These are phyloP conservation scores for Lippia alba DNA, from an alignment of 305 asterid species.

Conservation along the genomic window DNA sequence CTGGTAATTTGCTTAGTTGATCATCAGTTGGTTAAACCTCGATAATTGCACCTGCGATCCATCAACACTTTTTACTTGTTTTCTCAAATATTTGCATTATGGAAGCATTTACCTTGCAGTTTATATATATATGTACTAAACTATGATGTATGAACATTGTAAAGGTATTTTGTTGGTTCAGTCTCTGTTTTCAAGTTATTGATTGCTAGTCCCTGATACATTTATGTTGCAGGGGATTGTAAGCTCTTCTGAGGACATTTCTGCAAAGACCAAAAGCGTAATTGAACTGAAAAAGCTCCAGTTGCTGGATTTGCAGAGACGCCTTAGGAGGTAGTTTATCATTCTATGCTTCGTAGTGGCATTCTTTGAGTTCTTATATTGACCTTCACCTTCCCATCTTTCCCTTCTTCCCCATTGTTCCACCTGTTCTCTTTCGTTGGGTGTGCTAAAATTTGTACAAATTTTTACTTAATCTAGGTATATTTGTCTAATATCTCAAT, in stretches of 20 bases:
- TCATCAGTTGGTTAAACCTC: conserved; percentile 11
- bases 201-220: conserved; percentile 8
- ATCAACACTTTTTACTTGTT: conserved; percentile 20
- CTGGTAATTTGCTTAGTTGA: conserved; percentile 19
- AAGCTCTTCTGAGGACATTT: conserved; percentile 88
- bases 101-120: conserved; percentile 16
- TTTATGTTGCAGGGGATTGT: conserved; percentile 71
- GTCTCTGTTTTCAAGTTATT: conserved; percentile 21
- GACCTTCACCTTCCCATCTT: conserved; percentile 12
- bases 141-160: conserved; percentile 3
- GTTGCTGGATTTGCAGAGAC: conserved; percentile 90
- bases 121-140: conserved; percentile 2
- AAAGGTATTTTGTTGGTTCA: conserved; percentile 21
- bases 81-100: conserved; percentile 14
- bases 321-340: conserved; percentile 72
- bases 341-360: conserved; percentile 33
- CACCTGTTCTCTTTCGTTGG: not conserved
- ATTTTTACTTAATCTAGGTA: conserved; percentile 16
- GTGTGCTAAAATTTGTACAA: not conserved
- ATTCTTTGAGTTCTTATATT: conserved; percentile 29
- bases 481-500: conserved; percentile 22
- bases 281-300: conserved; percentile 96
- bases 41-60: conserved; percentile 12
- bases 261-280: conserved; percentile 96
- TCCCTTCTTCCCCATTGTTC: not conserved